These are phyloP conservation scores for Cystofilobasidium capitatum DNA, from an alignment of 768 basidiomycete genomes.

Conservation along the genomic window DNA sequence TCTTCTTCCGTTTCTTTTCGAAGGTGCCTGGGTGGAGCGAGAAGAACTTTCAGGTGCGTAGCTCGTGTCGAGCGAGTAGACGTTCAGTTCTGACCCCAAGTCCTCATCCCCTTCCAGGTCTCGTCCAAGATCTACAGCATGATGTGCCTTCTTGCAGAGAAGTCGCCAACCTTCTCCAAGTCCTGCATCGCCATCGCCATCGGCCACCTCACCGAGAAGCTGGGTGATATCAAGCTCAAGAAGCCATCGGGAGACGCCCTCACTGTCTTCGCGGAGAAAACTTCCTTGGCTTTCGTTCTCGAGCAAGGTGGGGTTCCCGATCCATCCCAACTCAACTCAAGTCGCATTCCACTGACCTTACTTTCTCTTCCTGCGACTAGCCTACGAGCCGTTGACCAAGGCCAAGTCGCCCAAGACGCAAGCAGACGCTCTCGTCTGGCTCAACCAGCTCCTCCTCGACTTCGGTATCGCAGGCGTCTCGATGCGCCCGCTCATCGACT, in stretches of 20 bases:
- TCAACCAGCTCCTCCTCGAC: slow-evolving; percentile 72
- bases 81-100: not conserved
- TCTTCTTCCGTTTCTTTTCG: slow-evolving; percentile 71
- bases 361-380: slow-evolving; percentile 42
- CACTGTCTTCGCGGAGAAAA: slow-evolving; percentile 75
- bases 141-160: slow-evolving; percentile 60
- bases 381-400: slow-evolving; percentile 83
- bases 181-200: slow-evolving; percentile 74
- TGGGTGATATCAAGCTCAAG: slow-evolving; percentile 93
- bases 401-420: slow-evolving; percentile 96
- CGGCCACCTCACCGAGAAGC: slow-evolving; percentile 76
- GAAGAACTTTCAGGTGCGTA: slow-evolving; percentile 87
- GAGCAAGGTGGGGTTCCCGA: slow-evolving; percentile 60
- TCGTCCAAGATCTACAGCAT: slow-evolving; percentile 79
- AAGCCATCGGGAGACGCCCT: slow-evolving; percentile 88
- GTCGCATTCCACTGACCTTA: not conserved
- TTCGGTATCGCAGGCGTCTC: slow-evolving; percentile 85
- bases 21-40: slow-evolving; percentile 93
- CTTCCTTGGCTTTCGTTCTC: slow-evolving; percentile 86
- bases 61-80: not conserved
- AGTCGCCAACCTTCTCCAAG: slow-evolving; percentile 71
- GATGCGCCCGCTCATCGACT: slow-evolving; percentile 75
- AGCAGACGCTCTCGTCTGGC: slow-evolving; percentile 80
- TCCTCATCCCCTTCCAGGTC: slow-evolving; percentile 50
- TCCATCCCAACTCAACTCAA: not conserved